phyloP scores from a whole-genome alignment of 805 yeast genomes.

The Cyberlindnera mrakii region DNA sequence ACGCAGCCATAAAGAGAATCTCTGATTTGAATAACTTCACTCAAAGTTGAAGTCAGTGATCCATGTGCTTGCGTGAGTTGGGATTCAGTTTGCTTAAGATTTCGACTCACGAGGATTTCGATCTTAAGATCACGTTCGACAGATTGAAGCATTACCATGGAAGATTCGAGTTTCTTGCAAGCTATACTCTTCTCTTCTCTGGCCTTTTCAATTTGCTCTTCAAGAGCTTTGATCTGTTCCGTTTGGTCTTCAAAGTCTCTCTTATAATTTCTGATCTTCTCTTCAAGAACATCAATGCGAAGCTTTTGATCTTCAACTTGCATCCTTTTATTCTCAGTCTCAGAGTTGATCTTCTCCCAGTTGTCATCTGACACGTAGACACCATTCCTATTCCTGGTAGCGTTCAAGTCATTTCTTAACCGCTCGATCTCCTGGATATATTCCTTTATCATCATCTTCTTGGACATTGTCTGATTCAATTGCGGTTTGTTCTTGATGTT shows the following conservation, averaged over 20 bases:
- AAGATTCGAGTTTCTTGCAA: conserved; percentile 5
- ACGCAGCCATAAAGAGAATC: conserved; percentile 3
- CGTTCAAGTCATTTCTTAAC: conserved; percentile 52
- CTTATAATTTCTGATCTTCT: conserved; percentile 37
- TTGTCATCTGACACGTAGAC: conserved; percentile 52
- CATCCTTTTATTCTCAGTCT: conserved; percentile 41
- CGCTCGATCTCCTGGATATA: conserved; percentile 49
- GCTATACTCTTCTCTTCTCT: conserved; percentile 8
- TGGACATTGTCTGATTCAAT: conserved; percentile 51
- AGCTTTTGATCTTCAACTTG: conserved; percentile 45
- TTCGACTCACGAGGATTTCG: conserved; percentile 13
- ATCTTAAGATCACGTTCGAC: conserved; percentile 11
- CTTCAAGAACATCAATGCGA: conserved; percentile 41
- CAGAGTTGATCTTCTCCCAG: conserved; percentile 38
- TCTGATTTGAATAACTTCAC: conserved; percentile 15
- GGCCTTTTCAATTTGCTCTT: conserved; percentile 9
- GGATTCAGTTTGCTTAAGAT: conserved; percentile 16
- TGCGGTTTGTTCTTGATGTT: conserved; percentile 66
- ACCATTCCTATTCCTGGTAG: conserved; percentile 62
- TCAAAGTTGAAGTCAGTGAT: conserved; percentile 9
- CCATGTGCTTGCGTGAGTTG: conserved; percentile 15
- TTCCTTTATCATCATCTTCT: conserved; percentile 48
- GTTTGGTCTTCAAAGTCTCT: conserved; percentile 33
- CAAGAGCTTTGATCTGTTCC: conserved; percentile 18
- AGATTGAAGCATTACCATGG: conserved; percentile 2